Percentiles rank a stretch among this genome's conserved stretches.
Evolutionary conservation across 1,139 yeast genomes (phyloP).

Genomic region (Tardiomyces blankii): DNA sequence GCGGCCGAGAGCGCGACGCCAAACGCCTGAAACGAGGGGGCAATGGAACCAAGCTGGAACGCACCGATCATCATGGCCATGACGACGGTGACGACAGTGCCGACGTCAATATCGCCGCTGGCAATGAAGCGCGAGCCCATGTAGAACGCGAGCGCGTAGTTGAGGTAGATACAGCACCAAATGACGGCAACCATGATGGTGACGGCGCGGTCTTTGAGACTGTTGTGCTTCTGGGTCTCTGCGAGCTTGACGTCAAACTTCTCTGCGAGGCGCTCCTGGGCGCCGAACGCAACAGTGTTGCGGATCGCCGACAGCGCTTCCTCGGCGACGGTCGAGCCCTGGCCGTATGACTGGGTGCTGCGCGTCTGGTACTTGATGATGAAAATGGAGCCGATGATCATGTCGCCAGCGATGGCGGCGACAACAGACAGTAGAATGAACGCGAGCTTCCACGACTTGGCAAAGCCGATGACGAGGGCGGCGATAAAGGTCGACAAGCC

Average conservation of each 20-base stretch:
- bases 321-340: slow-evolving; percentile 32
- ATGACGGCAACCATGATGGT: slow-evolving; percentile 27
- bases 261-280: slow-evolving; percentile 27
- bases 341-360: slow-evolving; percentile 23
- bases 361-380: slow-evolving; percentile 25
- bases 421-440: slow-evolving; percentile 28
- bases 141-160: slow-evolving; percentile 34
- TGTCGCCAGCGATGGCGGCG: slow-evolving; percentile 20
- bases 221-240: slow-evolving; percentile 18
- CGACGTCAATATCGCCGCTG: slow-evolving; percentile 22
- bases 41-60: slow-evolving; percentile 30
- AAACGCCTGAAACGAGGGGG: slow-evolving; percentile 31
- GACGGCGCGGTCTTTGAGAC: slow-evolving; percentile 23
- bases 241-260: slow-evolving; percentile 25
- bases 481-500: slow-evolving; percentile 31
- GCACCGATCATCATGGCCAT: slow-evolving; percentile 34
- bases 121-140: slow-evolving; percentile 32
- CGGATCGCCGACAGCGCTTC: slow-evolving; percentile 32
- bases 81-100: slow-evolving; percentile 26
- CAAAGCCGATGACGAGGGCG: slow-evolving; percentile 31
- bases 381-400: slow-evolving; percentile 21
- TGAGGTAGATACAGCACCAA: slow-evolving; percentile 27
- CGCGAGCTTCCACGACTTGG: slow-evolving; percentile 30
- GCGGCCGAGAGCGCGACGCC: slow-evolving; percentile 32
- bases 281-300: slow-evolving; percentile 34